Base-by-base conservation (phyloP, 2,329 filamentous ascomycete species). In the Sarocladium brachiariae region DNA sequence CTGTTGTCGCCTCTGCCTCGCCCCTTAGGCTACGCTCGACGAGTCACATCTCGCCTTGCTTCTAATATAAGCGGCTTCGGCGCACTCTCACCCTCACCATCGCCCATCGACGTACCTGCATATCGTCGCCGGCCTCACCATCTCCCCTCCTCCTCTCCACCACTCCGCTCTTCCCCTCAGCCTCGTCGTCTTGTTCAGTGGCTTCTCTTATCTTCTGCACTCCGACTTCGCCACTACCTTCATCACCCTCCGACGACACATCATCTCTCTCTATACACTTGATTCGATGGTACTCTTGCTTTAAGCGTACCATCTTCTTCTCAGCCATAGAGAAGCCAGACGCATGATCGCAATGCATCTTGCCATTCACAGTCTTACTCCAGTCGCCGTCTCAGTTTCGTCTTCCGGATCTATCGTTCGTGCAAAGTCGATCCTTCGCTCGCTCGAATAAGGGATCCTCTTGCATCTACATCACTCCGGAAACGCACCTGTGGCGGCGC, bases 361-460 rank as follows among this genome's bases (percentile, higher is more conserved):
- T 80, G 74, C 69, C 73, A 70, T 66, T 68, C 65, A 65, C 60
- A 61, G 60, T 61, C 58, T 64, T 64, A 71, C 69, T 71, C 75
- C 79, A 83, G 80, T 83, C 78, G 79, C 74, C 76, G 71, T 78
- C 77, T 76, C 72, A 68, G 76, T 73, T 70, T 73, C 70, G 78
- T 80, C 75, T 64, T 73, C 77, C 77, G 76, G 77, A 78, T 67
- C 72, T 65, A 73, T 78, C 72, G 65, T 72, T 71, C 65, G 73
- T 77, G 73, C 73, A 75, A 73, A 71, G 64, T 69, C 68, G 65
- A 69, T 66, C 67, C 61, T 61, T 63, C 63, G 63, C 66, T 59
- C 56, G 51, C 53, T 65, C 61, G 65, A 72, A 65, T 78, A 76
- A 43, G 67, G n/a, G 34, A 48, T 33, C 52, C 37, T 66, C 63